Evolutionary conservation across 177 flowering plant genomes (phyloP), one percentile per base, ranked within the genome.

Genomic region (Vitis hybrid): DNA sequence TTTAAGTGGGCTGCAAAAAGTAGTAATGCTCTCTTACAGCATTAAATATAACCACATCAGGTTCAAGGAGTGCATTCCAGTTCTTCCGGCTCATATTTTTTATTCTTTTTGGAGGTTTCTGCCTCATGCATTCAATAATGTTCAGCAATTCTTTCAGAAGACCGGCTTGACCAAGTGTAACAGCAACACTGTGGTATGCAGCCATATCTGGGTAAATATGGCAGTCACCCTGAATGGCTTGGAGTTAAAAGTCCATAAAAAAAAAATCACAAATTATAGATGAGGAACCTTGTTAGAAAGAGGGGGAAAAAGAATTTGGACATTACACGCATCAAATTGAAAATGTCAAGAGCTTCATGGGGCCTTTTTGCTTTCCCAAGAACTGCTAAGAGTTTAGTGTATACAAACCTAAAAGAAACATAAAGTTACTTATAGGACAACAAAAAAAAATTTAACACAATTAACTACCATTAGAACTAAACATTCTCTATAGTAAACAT

Each of bases 81-180:
- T 84, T 81, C 82, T 77, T 87, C 54, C 67, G 66, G 49, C 64
- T 74, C 80, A 82, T 71, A 81, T 86, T 86, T 65, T 73, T 84
- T 9, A 80, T 71, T 66, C 60, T 81, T 67, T 80, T 86, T 1
- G 83, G 67, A 74, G 97, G 97, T 65, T 82, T 88, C 81, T 82
- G 84, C 79, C 79, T 86, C 98, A 93, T 89, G 86, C 78, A 57
- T 60, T 93, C 97, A 67, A 93, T 82, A 40, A 90, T 61, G 7
- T 79, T 82, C 73, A 90, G 12, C 81, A 96, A 70, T 69, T 93
- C 92, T 68, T 81, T 92, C 76, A 96, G 71, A 64, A 84, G 83
- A 81, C 99, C 99, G 74, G 92, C 90, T 86, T 96, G 97, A 57
- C 98, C 99, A 60, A 96, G 91, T n/a, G 98, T 88, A 57, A 93